Percentiles rank a stretch among this genome's conserved stretches.
Evolutionary conservation across 2,329 filamentous ascomycete species (phyloP).

Genomic region (Fusarium humuli): DNA sequence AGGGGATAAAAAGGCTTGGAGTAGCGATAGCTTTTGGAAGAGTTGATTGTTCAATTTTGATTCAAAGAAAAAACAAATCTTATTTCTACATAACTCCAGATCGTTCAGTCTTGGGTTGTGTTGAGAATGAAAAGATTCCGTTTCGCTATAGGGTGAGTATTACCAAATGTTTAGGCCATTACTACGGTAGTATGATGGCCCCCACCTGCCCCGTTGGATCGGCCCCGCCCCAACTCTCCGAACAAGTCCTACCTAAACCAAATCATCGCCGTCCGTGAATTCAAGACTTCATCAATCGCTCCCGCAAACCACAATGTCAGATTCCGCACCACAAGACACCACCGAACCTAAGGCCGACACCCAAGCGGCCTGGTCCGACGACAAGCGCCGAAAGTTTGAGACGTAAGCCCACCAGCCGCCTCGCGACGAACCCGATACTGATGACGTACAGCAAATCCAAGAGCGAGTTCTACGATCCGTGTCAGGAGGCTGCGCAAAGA

Average conservation of each 20-base stretch:
- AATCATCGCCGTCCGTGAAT: neutral
- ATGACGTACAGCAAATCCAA: slow-evolving; percentile 75
- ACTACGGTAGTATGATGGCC: neutral
- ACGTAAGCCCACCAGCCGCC: slow-evolving; percentile 58
- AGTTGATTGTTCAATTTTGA: too few relatives aligned
- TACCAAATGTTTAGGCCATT: neutral
- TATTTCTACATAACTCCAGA: neutral
- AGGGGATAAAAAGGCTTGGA: slow-evolving; percentile 29
- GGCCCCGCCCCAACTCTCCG: slow-evolving; percentile 23
- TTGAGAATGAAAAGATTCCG: neutral
- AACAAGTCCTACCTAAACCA: neutral
- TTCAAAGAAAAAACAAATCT: neutral
- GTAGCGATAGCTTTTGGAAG: slow-evolving; percentile 41
- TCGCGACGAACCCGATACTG: neutral
- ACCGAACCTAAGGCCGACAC: slow-evolving; percentile 16
- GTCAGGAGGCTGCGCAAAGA: slow-evolving; percentile 87
- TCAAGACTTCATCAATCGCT: neutral
- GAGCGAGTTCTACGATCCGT: slow-evolving; percentile 94
- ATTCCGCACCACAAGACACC: slow-evolving; percentile 35
- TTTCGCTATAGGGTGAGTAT: neutral
- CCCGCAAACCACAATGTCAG: slow-evolving; percentile 35
- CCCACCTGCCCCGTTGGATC: neutral
- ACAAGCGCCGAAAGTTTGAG: slow-evolving; percentile 73
- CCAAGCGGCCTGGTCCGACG: slow-evolving; percentile 64
- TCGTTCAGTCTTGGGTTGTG: neutral